A percentile compares a stretch with the other conserved stretches of the same genome.
These are phyloP conservation scores for Hordeum vulgare DNA, from an alignment of 176 grass and related monocot species.

Conservation along the genomic window MorexV3_pseudomolecules_assembly NC_058523.1:57030071-57030570, in stretches of 20 bases:
- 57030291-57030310: background rate
- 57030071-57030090: background rate
- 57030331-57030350: background rate
- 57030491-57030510: background rate
- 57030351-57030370: background rate
- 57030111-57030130: background rate
- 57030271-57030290: background rate
- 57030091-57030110: background rate
- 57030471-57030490: background rate
- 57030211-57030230: background rate
- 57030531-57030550: background rate
- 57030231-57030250: background rate
- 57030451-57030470: fast-evolving
- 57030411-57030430: background rate
- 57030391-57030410: background rate
- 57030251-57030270: background rate
- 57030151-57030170: background rate
- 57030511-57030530: background rate
- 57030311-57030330: background rate
- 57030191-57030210: background rate
- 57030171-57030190: background rate
- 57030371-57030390: background rate
- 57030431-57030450: background rate
- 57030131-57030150: background rate
- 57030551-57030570: background rate